Percentiles rank a stretch among this genome's conserved stretches.
These are phyloP conservation scores for Ceratocystis harringtonii DNA, from an alignment of 2,329 filamentous ascomycete species.

Conservation along the genomic window DNA sequence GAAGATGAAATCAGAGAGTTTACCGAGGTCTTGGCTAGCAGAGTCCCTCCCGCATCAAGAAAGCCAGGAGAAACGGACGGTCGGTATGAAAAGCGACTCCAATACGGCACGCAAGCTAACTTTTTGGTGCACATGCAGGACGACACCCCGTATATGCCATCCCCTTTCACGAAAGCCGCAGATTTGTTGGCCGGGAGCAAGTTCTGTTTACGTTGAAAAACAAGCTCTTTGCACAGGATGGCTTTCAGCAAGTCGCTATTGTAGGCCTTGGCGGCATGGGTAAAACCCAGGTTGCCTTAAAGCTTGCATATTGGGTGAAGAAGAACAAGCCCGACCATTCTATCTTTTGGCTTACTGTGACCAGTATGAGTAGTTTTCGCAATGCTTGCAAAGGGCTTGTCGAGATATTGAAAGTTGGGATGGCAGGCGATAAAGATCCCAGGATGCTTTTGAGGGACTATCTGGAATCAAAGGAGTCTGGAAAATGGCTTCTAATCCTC, in stretches of 20 bases:
- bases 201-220: background rate
- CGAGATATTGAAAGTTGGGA: background rate
- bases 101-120: background rate
- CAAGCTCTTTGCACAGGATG: background rate
- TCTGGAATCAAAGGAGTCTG: conserved; percentile 18
- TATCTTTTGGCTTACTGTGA: conserved; percentile 2
- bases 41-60: too few species aligned
- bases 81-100: background rate
- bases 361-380: background rate
- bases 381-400: background rate
- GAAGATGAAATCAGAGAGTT: background rate
- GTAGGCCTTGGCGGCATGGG: background rate
- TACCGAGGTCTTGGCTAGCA: background rate
- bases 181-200: background rate
- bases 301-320: background rate
- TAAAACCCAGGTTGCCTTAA: background rate
- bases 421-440: background rate
- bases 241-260: background rate
- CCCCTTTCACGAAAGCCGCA: background rate
- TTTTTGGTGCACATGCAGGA: background rate
- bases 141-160: background rate
- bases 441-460: conserved; percentile 15
- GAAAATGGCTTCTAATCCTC: conserved; percentile 21
- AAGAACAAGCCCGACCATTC: background rate
- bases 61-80: background rate